Base-by-base conservation (phyloP, 148 eudicot species). In the Persicaria tinctoria region DNA sequence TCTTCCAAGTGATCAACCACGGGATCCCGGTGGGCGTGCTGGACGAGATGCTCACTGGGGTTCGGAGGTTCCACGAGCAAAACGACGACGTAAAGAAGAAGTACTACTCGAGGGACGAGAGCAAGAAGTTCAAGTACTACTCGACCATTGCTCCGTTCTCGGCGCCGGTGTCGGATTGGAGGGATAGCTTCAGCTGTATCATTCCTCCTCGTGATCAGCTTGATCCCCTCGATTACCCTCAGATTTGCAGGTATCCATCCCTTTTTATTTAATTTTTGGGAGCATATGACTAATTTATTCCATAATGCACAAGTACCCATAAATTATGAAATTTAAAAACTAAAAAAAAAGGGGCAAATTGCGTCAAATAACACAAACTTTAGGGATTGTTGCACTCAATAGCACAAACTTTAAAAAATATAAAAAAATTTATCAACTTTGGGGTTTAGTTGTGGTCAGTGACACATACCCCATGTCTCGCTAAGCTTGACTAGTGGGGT, bases 1-100 rank as follows among this genome's bases (percentile, higher is more conserved):
- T 85, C 57, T 85, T 85, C 76, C 88, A 85, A 72, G 78, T 85
- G 12, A 68, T 85, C 1, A 82, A 85, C 77, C 91, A 88, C 53
- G 88, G 81, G 4, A 76, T 88, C 17, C 78, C 86, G 0, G 0
- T 6, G 6, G 62, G 68, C n/a, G 68, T 81, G 14, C 0, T 84
- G 60, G 79, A 82, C 0, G 77, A 66, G 5, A 82, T 88, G 88
- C 0, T 82, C 10, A 72, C 78, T 3, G 86, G 84, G 5, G 75
- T 79, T 4, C 51, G 79, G 1, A 45, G 27, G 59, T 89, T 86
- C 70, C 70, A 72, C 8, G 74, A 72, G 74, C 44, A 48, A 11
- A 45, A 72, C 12, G 55, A 5, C 12, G 74, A 72, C 57, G 11
- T 23, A 5, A 72, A 72, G 44, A 72, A 72, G 59, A 14, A 47